Conservation (phyloP, 2,329 filamentous ascomycete genomes). For the Chaetomium olivaceum region DNA sequence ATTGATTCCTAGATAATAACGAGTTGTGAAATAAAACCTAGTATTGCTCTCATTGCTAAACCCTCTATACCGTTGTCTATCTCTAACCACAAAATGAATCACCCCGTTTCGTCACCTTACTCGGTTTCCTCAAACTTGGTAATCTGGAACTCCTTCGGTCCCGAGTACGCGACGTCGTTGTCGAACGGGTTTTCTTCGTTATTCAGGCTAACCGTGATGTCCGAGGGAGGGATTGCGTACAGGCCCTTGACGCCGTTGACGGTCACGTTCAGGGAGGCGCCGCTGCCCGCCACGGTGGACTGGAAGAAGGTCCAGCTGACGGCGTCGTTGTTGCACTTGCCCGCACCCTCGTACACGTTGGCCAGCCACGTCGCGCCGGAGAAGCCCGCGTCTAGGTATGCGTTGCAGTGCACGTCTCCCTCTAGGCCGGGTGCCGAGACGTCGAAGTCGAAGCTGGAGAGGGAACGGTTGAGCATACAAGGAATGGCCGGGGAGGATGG, state of each 20-base stretch:
- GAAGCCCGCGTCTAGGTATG: constrained; percentile 7
- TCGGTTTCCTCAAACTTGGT: constrained; percentile 3
- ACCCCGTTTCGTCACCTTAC: not conserved
- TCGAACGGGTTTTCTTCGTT: constrained; percentile 9
- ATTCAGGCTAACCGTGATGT: constrained; percentile 5
- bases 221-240: not conserved
- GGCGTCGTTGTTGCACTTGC: constrained; percentile 5
- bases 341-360: constrained; percentile 9
- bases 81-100: not conserved
- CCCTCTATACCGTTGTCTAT: not conserved
- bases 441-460: constrained; percentile 6
- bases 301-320: constrained; percentile 13
- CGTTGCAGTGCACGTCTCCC: not conserved
- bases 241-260: constrained; percentile 5
- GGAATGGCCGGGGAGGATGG: too few relatives aligned
- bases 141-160: constrained; percentile 9
- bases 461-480: not conserved
- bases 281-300: not conserved
- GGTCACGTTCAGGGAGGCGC: constrained; percentile 9
- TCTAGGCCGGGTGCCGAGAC: constrained; percentile 2
- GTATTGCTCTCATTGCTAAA: not conserved
- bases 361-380: constrained; percentile 12
- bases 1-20: too few relatives aligned
- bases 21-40: not conserved
- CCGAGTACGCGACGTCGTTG: constrained; percentile 8